Base-by-base conservation (phyloP, 2,329 filamentous ascomycete genomes). In the Penicillium sp. region DNA sequence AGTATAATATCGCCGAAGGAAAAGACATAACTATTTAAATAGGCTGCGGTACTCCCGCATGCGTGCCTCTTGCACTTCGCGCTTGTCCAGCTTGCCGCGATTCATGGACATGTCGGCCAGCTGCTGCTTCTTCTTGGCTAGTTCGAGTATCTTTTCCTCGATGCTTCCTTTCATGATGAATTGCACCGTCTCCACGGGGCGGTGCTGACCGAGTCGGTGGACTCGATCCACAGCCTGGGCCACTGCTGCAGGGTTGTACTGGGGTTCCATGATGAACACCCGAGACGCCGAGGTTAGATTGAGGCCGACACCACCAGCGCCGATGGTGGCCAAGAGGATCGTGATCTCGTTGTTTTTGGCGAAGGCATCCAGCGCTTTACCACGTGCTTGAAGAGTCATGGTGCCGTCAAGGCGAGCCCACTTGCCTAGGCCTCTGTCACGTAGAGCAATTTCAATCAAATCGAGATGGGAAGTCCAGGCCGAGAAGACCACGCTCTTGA, bases 191-290 rank as follows among this genome's bases (percentile, higher is more conserved):
- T 82, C 82, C 0, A 99, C 94, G 11, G 86, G 83, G n/a, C 94
- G 81, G 63, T 84, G 94, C 76, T 99, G 94, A 0, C 94, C 92
- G 1, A 96, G 78, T 16, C 92, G 86, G 69, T 96, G 92, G 5
- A 99, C 90, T 27, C 94, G 89, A 69, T 97, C 94, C 7, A 97
- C 82, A 2, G 94, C 94, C 73, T 99, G 94, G 5, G 91, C 89
- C 71, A 99, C 92, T 0, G 92, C 90, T 0, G 91, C 92, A 0
- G 94, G 94, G 65, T 99, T 99, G 76, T 92, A 99, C 67, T 96
- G 92, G 5, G 94, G 94, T 69, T 99, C 94, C 92, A 99, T 97
- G 63, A 97, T 88, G 69, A 94, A 97, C 13, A 95, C 92, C 49
- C 83, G 88, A 67, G 86, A 94, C 28, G 87, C 92, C 0, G 89